phyloP scores from a whole-genome alignment of 2,329 filamentous ascomycete genomes.

The Botrytis galanthina region DNA sequence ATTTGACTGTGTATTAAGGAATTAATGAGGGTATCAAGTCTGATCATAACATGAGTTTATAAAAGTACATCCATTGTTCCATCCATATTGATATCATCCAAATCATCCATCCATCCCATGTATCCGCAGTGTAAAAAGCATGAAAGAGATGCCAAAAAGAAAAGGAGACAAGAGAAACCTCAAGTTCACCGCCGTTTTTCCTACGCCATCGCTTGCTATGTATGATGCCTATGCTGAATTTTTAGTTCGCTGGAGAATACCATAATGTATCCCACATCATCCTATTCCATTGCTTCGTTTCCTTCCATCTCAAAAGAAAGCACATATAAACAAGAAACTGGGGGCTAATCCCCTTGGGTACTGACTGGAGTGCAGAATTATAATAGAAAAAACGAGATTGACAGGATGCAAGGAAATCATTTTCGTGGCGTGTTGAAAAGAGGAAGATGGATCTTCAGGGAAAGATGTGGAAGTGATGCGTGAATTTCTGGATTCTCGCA shows the following conservation, averaged over 20 bases:
- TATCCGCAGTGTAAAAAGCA: background rate
- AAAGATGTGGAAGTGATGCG: background rate
- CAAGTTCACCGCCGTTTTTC: background rate
- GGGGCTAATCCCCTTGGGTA: background rate
- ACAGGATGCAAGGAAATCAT: background rate
- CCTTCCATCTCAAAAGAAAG: background rate
- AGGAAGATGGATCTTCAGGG: background rate
- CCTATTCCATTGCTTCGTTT: background rate
- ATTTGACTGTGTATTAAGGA: background rate
- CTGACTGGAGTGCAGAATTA: conserved; percentile 13
- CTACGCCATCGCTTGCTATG: conserved; percentile 19
- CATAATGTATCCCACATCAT: background rate
- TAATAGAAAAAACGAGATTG: background rate
- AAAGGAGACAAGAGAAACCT: background rate
- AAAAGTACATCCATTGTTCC: conserved; percentile 19
- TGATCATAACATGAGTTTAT: conserved; percentile 7
- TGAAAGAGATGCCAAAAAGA: conserved; percentile 1
- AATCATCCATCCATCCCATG: background rate
- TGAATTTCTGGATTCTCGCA: background rate
- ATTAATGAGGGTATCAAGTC: conserved; percentile 13
- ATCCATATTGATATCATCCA: conserved; percentile 10
- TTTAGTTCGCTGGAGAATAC: background rate
- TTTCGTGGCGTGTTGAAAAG: background rate
- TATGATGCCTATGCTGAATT: background rate
- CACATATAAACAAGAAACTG: background rate